These are phyloP conservation scores for Coemansia sp. DNA, from an alignment of 192 early-diverging fungal genomes.

Conservation along the genomic window DNA sequence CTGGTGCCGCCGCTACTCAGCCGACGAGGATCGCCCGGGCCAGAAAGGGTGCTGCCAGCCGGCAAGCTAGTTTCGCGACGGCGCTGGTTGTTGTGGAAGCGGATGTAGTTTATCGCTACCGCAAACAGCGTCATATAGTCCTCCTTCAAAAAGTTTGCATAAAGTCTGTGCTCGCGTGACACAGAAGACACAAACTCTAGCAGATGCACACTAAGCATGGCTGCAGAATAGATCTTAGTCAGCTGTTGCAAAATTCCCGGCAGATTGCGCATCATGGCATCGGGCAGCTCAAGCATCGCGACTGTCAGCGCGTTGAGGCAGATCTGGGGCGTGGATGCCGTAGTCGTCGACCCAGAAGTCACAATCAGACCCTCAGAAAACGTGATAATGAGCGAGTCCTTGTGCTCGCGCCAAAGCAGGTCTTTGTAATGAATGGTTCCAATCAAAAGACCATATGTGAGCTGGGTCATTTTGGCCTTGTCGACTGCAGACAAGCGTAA, in stretches of 20 bases:
- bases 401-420: conserved; percentile 64
- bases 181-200: conserved; percentile 91
- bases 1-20: conserved; percentile 9
- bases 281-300: conserved; percentile 78
- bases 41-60: background rate
- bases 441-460: conserved; percentile 33
- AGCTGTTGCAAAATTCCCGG: conserved; percentile 70
- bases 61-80: conserved; percentile 28
- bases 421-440: conserved; percentile 49
- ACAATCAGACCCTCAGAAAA: conserved; percentile 72
- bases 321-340: conserved; percentile 68
- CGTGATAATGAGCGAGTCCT: conserved; percentile 70
- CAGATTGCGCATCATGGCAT: conserved; percentile 71
- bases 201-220: conserved; percentile 77
- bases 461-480: conserved; percentile 20
- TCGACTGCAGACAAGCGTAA: conserved; percentile 19
- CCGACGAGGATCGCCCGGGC: conserved; percentile 19
- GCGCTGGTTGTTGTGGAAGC: conserved; percentile 49
- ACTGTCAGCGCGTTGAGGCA: conserved; percentile 83
- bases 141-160: conserved; percentile 73
- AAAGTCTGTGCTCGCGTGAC: conserved; percentile 74
- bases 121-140: conserved; percentile 89
- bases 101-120: conserved; percentile 87
- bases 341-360: conserved; percentile 34
- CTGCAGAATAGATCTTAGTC: conserved; percentile 78